phyloP scores from a whole-genome alignment of 208 protist species.

The Leishmania turanica region DNA sequence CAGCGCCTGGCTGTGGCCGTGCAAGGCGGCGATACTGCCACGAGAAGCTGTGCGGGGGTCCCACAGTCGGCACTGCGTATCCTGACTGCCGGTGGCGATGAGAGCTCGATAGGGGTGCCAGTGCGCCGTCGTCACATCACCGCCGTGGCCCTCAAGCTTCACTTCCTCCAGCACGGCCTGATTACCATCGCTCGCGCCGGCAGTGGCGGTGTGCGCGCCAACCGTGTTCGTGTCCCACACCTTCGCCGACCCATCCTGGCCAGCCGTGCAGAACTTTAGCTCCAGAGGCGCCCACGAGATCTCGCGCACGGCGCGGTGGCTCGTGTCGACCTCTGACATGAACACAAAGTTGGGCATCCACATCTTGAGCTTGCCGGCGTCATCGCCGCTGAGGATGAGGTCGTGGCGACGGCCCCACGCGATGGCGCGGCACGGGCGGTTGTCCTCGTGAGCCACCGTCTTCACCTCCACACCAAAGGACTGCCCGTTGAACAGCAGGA shows the following conservation, averaged over 20 bases:
- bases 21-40: conserved; percentile 78
- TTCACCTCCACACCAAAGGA: conserved; percentile 90
- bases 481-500: conserved; percentile 87
- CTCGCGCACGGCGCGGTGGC: conserved; percentile 80
- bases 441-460: conserved; percentile 86
- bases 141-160: conserved; percentile 88
- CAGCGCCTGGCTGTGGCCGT: conserved; percentile 80
- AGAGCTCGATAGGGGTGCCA: conserved; percentile 88
- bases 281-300: conserved; percentile 80
- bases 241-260: conserved; percentile 82
- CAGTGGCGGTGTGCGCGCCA: conserved; percentile 30
- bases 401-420: conserved; percentile 83
- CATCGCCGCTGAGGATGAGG: conserved; percentile 84
- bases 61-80: conserved; percentile 86
- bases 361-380: conserved; percentile 83
- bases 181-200: conserved; percentile 7
- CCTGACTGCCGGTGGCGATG: conserved; percentile 87
- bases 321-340: conserved; percentile 77
- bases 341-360: conserved; percentile 85
- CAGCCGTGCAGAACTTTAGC: conserved; percentile 83
- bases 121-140: conserved; percentile 84
- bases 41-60: conserved; percentile 79
- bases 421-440: conserved; percentile 66
- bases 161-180: conserved; percentile 61
- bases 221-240: conserved; percentile 84